A percentile compares a stretch with the other conserved stretches of the same genome.
phyloP scores from a whole-genome alignment of 225 moss, liverwort and hornwort species.

The Straminergon stramineum region DNA sequence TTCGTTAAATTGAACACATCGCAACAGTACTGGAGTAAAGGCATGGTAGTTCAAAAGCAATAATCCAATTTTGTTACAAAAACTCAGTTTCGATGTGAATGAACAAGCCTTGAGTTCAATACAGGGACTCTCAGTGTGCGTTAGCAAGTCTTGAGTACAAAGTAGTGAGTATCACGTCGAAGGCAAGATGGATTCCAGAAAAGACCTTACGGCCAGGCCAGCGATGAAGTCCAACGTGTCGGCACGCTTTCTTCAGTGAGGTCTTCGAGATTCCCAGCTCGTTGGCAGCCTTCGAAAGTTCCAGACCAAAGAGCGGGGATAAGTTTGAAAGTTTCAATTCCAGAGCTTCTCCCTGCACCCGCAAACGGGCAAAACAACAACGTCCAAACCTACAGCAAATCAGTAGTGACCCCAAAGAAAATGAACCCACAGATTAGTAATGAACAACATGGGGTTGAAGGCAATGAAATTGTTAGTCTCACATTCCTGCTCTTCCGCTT shows the following conservation, averaged over 20 bases:
- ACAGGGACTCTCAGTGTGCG: background rate
- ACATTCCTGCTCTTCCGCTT: background rate
- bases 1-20: background rate
- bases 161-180: no score
- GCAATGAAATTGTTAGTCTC: background rate
- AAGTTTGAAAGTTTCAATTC: accelerated
- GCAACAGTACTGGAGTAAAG: no score
- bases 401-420: background rate
- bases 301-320: background rate
- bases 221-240: background rate
- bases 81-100: background rate
- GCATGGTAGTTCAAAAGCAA: background rate
- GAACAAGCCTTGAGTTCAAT: background rate
- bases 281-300: accelerated
- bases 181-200: no score
- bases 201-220: background rate
- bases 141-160: background rate
- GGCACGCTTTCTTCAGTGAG: background rate
- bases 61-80: background rate
- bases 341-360: background rate
- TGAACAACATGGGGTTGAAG: no score
- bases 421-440: background rate
- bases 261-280: background rate
- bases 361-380: background rate
- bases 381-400: background rate